Evolutionary conservation across 352 stramenopile genomes (phyloP), one percentile per base, ranked within the genome.

Genomic region (Poterioochromonas sp.): DNA sequence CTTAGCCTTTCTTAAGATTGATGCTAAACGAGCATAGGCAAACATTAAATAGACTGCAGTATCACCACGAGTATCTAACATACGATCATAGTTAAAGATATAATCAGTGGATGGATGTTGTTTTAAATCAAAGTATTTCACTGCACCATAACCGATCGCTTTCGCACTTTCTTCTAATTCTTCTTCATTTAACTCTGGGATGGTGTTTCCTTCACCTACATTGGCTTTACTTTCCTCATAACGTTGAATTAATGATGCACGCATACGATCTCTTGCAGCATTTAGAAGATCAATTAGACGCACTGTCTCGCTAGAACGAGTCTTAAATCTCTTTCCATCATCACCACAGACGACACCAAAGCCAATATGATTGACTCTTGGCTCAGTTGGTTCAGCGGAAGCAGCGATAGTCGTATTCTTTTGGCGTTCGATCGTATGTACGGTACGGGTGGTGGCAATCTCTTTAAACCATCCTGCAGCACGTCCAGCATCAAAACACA

Each of bases 1-100:
- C 40, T 76, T 44, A 0, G 58, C 58, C 58, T 68, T 68, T 26
- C 58, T 68, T 26, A 29, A 29, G 26, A 68, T 68, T 64, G 54
- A 96, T 81, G 91, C 96, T 79, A 99, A 90, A 79, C 96, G 90
- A 35, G 95, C 95, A 86, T 98, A 98, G 40, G 93, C 91, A 86
- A 99, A 99, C 82, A 99, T 90, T 87, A 99, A 95, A 87, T 99
- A 99, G 62, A 97, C 94, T 78, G 95, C 95, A 62, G 96, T 99
- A 86, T 99, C 97, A 53, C 96, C 96, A 82, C 97, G 96, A 0
- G 96, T 92, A 83, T 92, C 97, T 47, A 99, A 88, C 96, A 99
- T 99, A 82, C 95, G 90, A 79, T 97, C 93, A 83, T 98, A 99
- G 88, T 92, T 97, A 84, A 99, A 99, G 73, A 94, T 90, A 87